These are phyloP conservation scores for Entonaema liquescens DNA, from an alignment of 495 filamentous ascomycete species.

Conservation along the genomic window DNA sequence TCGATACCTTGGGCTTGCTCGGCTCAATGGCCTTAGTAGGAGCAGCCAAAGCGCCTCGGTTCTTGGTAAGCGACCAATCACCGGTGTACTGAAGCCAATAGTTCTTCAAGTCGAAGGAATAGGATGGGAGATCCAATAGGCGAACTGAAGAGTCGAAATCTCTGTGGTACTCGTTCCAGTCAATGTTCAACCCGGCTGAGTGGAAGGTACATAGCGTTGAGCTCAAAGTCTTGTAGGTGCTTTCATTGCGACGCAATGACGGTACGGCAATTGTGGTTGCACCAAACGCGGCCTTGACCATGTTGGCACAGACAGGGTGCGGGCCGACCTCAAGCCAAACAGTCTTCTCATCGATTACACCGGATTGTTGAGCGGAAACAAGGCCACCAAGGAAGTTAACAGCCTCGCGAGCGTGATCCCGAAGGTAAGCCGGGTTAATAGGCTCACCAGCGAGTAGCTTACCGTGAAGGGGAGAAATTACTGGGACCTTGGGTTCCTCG, in stretches of 20 bases:
- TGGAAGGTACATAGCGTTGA: conserved; percentile 69
- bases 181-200: conserved; percentile 68
- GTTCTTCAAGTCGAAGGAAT: conserved; percentile 81
- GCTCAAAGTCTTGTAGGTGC: conserved; percentile 72
- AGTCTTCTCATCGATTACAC: conserved; percentile 62
- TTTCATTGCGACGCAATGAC: conserved; percentile 60
- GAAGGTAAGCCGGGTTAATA: conserved; percentile 70
- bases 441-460: conserved; percentile 65
- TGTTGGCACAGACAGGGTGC: conserved; percentile 72
- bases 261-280: conserved; percentile 63
- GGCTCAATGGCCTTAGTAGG: conserved; percentile 60
- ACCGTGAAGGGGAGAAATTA: conserved; percentile 75
- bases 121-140: conserved; percentile 74
- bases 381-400: conserved; percentile 78
- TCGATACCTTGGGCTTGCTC: conserved; percentile 55
- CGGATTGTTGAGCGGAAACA: conserved; percentile 59
- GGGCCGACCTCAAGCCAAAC: conserved; percentile 75
- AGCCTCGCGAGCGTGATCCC: conserved; percentile 70
- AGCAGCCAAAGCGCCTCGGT: conserved; percentile 65
- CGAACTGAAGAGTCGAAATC: conserved; percentile 69
- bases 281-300: conserved; percentile 74
- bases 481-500: conserved; percentile 67
- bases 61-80: conserved; percentile 75
- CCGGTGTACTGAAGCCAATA: conserved; percentile 84
- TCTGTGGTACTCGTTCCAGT: conserved; percentile 82